Conservation (phyloP, 1,284 basidiomycete genomes). For the Schizophyllum commune region DNA sequence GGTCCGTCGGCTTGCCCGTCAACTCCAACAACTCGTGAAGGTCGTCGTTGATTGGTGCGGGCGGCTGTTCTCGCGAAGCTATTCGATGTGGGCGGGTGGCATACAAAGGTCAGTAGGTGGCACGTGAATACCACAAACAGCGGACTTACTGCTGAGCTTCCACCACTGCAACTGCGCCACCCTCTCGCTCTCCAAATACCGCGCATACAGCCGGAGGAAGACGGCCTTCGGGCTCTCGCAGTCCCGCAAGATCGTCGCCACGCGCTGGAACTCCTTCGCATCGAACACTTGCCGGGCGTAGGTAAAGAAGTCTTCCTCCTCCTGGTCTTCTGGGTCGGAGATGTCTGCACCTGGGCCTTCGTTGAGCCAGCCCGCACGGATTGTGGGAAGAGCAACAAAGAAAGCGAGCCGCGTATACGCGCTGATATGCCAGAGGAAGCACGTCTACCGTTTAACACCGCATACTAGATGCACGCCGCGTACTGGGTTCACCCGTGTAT, state of each 20-base stretch:
- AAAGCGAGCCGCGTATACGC: too few relatives aligned
- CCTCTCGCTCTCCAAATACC: slow-evolving; percentile 53
- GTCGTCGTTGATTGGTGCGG: slow-evolving; percentile 59
- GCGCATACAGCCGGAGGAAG: slow-evolving; percentile 54
- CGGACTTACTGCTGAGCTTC: slow-evolving; percentile 56
- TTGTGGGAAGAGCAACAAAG: neutral
- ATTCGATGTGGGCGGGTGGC: neutral
- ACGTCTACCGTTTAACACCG: too few relatives aligned
- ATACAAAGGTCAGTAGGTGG: neutral
- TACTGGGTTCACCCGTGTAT: too few relatives aligned
- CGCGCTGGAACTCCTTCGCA: slow-evolving; percentile 74
- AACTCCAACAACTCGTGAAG: slow-evolving; percentile 55
- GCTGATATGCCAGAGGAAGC: too few relatives aligned
- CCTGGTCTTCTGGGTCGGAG: slow-evolving; percentile 6
- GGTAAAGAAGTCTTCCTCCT: slow-evolving; percentile 62
- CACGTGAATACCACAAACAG: neutral
- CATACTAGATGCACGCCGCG: too few relatives aligned
- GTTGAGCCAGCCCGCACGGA: neutral
- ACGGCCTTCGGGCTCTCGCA: slow-evolving; percentile 65
- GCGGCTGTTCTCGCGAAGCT: slow-evolving; percentile 72
- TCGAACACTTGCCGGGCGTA: slow-evolving; percentile 76
- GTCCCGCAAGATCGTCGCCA: slow-evolving; percentile 53
- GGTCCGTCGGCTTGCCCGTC: slow-evolving; percentile 57
- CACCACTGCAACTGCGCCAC: slow-evolving; percentile 65
- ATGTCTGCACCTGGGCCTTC: neutral